Base-by-base conservation (phyloP, 140 eudicot genomes). In the Cichorium intybus region DNA sequence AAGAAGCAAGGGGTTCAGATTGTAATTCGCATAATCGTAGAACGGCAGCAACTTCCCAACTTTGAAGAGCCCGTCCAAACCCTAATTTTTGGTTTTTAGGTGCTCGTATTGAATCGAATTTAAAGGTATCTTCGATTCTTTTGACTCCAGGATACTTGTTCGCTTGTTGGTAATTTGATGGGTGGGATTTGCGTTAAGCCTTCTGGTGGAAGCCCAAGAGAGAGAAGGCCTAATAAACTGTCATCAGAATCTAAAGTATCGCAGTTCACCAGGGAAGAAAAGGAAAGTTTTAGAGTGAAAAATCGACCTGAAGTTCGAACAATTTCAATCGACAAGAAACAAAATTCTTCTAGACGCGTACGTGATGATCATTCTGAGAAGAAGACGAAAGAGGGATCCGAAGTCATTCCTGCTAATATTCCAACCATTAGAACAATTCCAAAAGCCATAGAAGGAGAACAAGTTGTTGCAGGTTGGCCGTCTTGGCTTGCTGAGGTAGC, bases 391-490 rank as follows among this genome's bases (percentile, higher is more conserved):
- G 79, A 68, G 14, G 56, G 57, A 15, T 72, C 60, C 45, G 78
- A 66, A 50, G 69, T 54, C 66, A 48, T 62, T 52, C 59, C 71
- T 58, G 76, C 61, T 64, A 72, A 43, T 62, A 65, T 47, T 64
- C 79, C 80, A 16, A 59, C 70, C 50, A 76, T 74, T 4, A 52
- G 79, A 14, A 55, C 35, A 21, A 43, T 91, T 51, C 95, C 85
- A 1, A 85, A 74, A 63, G 77, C 89, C 7, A 45, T 51, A 37
- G 84, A 85, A 73, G 91, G 82, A 21, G 97, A 91, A 62, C 88
- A 82, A 60, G 70, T 91, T 39, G 89, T 87, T 0, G 97, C 97
- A 2, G 97, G 97, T 33, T 91, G 97, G 97, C 97, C 97, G 41
- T 80, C 89, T 65, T 91, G 96, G 97, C 95, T 91, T 41, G 89